Evolutionary conservation across 371 early-diverging fungal genomes (phyloP), one percentile per base, ranked within the genome.

Genomic region (Coemansia linderi): DNA sequence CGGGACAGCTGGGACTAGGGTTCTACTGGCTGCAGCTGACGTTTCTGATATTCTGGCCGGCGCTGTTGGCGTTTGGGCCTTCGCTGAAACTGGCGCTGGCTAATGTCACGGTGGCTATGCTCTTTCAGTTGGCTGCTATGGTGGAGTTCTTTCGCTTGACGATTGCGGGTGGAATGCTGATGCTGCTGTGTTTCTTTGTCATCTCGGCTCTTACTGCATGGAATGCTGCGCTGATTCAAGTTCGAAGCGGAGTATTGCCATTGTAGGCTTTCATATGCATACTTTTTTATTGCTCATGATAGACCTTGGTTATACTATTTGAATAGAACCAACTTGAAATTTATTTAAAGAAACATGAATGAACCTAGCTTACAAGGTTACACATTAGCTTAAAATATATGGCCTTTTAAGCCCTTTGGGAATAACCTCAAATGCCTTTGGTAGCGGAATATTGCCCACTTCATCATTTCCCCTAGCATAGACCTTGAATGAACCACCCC

Each of bases 1-100:
- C 73, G 1, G 78, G 78, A 5, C 69, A 66, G 40, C 50, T 65
- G 56, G 78, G 78, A 27, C 59, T 77, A 13, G 78, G 73, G 8
- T 73, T 69, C 56, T 77, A 69, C 61, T 77, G 78, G 78, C 61
- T 77, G 43, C 63, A 54, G 4, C 50, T 77, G 37, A 77, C 78
- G 19, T 73, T 77, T 22, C 31, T 65, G 15, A 61, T 64, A 17
- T 61, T 77, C 56, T 77, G 78, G 78, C 78, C 78, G 10, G 37
- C 61, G 52, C 36, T 73, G 22, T 22, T 77, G 40, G 73, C 73
- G 27, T 69, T 39, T n/a, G 76, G 68, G 19, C 57, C 75, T 37
- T 66, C 72, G 63, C 41, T 72, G 22, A 66, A 60, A 33, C 66
- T 68, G 65, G 77, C 77, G 12, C n/a, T 76, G 62, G 77, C 62